Evolutionary conservation across 345 rosid species (phyloP).

Genomic region (Raphanus sativus): DNA sequence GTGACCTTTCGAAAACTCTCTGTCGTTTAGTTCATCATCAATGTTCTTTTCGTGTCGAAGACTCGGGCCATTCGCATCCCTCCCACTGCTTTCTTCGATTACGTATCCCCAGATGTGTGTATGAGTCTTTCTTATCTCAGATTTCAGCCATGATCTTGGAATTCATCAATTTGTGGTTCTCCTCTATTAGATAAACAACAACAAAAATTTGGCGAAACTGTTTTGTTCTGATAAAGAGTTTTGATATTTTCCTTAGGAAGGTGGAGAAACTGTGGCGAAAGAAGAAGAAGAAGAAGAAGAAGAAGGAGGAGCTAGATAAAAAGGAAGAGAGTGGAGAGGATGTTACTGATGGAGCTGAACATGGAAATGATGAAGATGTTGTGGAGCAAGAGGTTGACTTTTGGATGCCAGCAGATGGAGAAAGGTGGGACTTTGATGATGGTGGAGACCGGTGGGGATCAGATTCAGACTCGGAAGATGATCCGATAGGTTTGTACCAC

Average conservation of each 20-base stretch:
- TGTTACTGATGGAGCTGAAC: conserved; percentile 18
- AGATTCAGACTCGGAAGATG: conserved; percentile 69
- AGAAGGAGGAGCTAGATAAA: conserved; percentile 21
- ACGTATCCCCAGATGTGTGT: not conserved
- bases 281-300: conserved; percentile 38
- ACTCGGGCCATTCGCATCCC: not conserved
- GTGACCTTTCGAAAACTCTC: too few species aligned
- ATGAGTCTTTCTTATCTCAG: not conserved
- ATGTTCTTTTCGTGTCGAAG: too few species aligned
- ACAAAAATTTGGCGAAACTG: too few species aligned
- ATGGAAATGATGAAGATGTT: conserved; percentile 28
- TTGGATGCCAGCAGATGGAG: conserved; percentile 91
- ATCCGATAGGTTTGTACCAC: conserved; percentile 58
- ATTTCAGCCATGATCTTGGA: not conserved
- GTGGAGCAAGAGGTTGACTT: conserved; percentile 64
- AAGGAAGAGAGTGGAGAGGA: conserved; percentile 14
- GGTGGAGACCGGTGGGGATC: conserved; percentile 47
- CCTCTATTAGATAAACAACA: too few species aligned
- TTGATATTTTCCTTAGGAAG: conserved; percentile 37
- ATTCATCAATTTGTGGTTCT: not conserved
- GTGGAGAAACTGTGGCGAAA: conserved; percentile 19
- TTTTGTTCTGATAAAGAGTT: too few species aligned
- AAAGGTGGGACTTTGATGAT: conserved; percentile 51
- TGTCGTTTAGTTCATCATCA: too few species aligned
- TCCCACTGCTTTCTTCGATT: not conserved